A percentile compares a stretch with the other conserved stretches of the same genome.
Conservation (phyloP, 495 filamentous ascomycete genomes). For the Penicillium taxi region DNA sequence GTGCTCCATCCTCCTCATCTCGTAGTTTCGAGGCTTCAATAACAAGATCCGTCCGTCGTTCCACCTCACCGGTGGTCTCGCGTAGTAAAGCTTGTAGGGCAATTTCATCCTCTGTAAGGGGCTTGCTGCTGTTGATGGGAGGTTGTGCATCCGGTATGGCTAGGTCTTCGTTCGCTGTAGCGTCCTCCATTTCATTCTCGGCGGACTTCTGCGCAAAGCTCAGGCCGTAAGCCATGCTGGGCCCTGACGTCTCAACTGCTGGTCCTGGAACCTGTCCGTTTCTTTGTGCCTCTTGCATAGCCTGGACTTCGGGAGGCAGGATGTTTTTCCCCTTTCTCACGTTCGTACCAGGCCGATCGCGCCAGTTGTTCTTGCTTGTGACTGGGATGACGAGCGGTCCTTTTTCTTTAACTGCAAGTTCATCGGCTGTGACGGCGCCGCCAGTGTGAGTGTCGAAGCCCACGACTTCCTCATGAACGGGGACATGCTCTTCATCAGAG, state of each 20-base stretch:
- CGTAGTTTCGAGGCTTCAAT: conserved; percentile 38
- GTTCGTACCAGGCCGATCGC: conserved; percentile 42
- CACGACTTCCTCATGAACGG: conserved; percentile 44
- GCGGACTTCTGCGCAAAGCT: conserved; percentile 30
- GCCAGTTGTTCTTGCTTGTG: conserved; percentile 65
- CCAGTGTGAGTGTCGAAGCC: conserved; percentile 54
- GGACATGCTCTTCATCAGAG: conserved; percentile 34
- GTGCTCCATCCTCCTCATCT: conserved; percentile 19
- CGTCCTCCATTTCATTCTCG: conserved; percentile 15
- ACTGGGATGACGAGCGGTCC: conserved; percentile 55
- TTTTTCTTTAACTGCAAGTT: conserved; percentile 24
- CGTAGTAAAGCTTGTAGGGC: conserved; percentile 70
- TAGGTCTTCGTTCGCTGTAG: conserved; percentile 16
- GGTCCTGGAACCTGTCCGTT: conserved; percentile 26
- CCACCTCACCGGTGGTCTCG: conserved; percentile 44
- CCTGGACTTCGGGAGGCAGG: conserved; percentile 45
- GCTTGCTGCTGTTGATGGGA: conserved; percentile 16
- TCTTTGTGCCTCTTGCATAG: conserved; percentile 31
- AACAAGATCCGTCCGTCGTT: conserved; percentile 48
- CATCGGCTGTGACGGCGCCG: conserved; percentile 41
- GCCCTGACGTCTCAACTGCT: conserved; percentile 28
- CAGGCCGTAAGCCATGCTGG: conserved; percentile 39
- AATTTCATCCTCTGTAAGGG: conserved; percentile 60
- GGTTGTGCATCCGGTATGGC: conserved; percentile 9
- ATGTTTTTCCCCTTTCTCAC: conserved; percentile 48